Base-by-base conservation (phyloP, 169 alveolate genomes). In the Perkinsus olseni region DNA sequence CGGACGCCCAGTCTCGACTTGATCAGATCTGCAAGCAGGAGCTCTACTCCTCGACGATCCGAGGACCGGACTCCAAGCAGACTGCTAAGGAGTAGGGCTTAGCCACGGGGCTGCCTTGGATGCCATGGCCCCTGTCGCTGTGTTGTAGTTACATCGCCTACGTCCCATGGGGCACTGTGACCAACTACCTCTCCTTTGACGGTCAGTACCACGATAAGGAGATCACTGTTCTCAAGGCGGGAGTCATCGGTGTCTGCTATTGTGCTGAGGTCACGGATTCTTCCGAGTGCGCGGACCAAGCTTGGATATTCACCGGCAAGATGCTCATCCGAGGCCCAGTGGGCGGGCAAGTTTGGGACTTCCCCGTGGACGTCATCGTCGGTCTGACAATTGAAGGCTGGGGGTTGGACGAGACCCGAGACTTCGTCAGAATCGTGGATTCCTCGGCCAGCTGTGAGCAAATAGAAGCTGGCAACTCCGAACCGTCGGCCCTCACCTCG, bases 211-310 rank as follows among this genome's bases (percentile, higher is more conserved):
- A 90, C 36, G 45, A 90, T 20, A 36, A 11, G 48, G 31, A 31
- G 39, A 90, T 90, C 48, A 90, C 92, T 36, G 92, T 90, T 1
- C n/a, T 34, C n/a, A 90, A 90, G 92, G 38, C 92, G 0, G 92
- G 92, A 0, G 38, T 31, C 92, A 90, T 90, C 38, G 92, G 48
- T 13, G 38, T 90, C 24, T 90, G 92, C 92, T 90, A 34, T 20
- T 90, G 92, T 38, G 92, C 48, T 38, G 92, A 90, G 92, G 45
- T 31, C 11, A 38, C 39, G 50, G 0, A 0, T 13, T 38, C 92
- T 6, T 34, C 31, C 11, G 38, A 31, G 39, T 90, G 92, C 45
- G 38, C 34, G 31, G 62, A 45, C 17, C 36, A 90, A 31, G 11
- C 36, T n/a, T 90, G 92, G 92, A 36, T 36, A 0, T 90, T 90